Evolutionary conservation across 2,329 filamentous ascomycete species (phyloP).

Genomic region (Cercospora zeina): DNA sequence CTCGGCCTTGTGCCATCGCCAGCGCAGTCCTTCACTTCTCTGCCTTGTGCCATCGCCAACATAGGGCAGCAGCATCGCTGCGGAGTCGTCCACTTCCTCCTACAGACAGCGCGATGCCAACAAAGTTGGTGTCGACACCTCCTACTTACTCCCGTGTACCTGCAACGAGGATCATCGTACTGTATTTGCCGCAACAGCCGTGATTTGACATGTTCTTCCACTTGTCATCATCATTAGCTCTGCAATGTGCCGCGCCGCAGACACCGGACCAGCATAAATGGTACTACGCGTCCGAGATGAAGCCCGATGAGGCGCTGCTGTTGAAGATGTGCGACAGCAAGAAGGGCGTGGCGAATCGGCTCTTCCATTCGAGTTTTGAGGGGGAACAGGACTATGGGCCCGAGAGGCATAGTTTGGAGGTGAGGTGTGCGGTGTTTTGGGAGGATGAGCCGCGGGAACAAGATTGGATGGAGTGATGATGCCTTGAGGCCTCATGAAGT

Average conservation of each 20-base stretch:
- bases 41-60: no score
- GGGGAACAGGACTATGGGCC: slow-evolving; percentile 7
- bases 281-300: slow-evolving; percentile 17
- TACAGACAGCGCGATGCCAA: not conserved
- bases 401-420: slow-evolving; percentile 16
- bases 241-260: not conserved
- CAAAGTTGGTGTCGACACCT: not conserved
- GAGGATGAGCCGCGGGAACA: slow-evolving; percentile 4
- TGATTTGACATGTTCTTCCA: no score
- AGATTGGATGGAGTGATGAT: no score
- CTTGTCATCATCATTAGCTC: not conserved
- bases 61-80: no score
- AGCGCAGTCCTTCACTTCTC: no score
- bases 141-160: no score
- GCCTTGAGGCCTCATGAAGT: no score
- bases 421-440: slow-evolving; percentile 12
- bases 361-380: slow-evolving; percentile 2
- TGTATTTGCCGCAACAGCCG: not conserved
- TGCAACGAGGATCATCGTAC: not conserved
- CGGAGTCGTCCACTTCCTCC: not conserved
- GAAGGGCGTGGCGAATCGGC: not conserved
- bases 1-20: no score
- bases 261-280: slow-evolving; percentile 1
- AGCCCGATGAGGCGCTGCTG: slow-evolving; percentile 7
- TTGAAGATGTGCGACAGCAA: slow-evolving; percentile 13